phyloP scores from a whole-genome alignment of 1,139 yeast species.

The Yamadazyma atmosphaerica region DNA sequence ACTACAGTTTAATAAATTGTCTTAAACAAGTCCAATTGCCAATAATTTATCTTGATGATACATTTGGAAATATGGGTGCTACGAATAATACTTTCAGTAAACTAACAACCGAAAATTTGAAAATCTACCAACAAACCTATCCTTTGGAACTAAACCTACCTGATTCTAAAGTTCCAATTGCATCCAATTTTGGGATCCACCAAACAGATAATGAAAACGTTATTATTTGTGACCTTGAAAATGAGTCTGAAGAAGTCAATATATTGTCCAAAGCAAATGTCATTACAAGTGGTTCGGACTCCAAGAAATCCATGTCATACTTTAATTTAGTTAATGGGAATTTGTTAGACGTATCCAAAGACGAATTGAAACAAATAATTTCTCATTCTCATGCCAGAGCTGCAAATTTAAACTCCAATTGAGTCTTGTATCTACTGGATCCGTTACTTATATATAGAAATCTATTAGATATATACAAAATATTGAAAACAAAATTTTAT shows the following conservation, averaged over 20 bases:
- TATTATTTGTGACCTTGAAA: constrained; percentile 17
- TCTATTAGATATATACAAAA: neutral
- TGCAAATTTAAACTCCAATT: neutral
- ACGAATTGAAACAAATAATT: constrained; percentile 46
- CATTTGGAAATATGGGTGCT: constrained; percentile 5
- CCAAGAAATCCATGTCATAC: constrained; percentile 13
- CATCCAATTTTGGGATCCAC: constrained; percentile 65
- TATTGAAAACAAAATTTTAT: no score
- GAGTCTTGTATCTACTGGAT: neutral
- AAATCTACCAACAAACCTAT: constrained; percentile 11
- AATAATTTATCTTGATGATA: constrained; percentile 49
- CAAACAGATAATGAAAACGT: constrained; percentile 12
- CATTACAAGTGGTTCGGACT: constrained; percentile 12
- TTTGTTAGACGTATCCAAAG: constrained; percentile 40
- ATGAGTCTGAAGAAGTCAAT: constrained; percentile 18
- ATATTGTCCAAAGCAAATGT: constrained; percentile 14
- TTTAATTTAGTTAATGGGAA: constrained; percentile 23
- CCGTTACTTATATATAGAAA: neutral
- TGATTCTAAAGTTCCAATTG: constrained; percentile 35
- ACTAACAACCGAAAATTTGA: constrained; percentile 25
- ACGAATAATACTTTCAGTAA: constrained; percentile 19
- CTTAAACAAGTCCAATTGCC: constrained; percentile 65
- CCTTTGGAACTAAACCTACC: constrained; percentile 34
- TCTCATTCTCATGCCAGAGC: constrained; percentile 39
- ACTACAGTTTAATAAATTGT: constrained; percentile 69